Percentiles rank a stretch among this genome's conserved stretches.
phyloP scores from a whole-genome alignment of 768 basidiomycete species.

The Plicaturopsis crispa region DNA sequence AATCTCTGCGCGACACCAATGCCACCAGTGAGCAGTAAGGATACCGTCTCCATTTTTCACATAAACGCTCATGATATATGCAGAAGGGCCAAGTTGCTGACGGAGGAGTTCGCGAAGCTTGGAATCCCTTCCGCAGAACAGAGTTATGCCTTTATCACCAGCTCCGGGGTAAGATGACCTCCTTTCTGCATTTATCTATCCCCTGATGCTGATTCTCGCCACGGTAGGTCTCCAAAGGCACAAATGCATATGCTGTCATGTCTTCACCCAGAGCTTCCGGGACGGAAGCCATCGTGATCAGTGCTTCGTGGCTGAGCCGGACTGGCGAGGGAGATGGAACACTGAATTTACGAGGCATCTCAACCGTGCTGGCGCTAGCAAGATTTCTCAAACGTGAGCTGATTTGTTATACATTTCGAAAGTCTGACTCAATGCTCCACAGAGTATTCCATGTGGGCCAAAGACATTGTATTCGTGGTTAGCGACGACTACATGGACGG shows the following conservation, averaged over 20 bases:
- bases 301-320: conserved; percentile 83
- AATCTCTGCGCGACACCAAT: conserved; percentile 53
- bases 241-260: conserved; percentile 78
- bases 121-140: conserved; percentile 71
- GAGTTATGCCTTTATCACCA: conserved; percentile 49
- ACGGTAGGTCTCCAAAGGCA: conserved; percentile 57
- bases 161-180: conserved; percentile 36
- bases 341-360: conserved; percentile 79
- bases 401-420: conserved; percentile 1
- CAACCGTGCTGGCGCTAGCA: conserved; percentile 82
- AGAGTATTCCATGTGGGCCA: conserved; percentile 92
- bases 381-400: conserved; percentile 70
- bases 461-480: conserved; percentile 86
- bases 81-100: conserved; percentile 62
- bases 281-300: conserved; percentile 85
- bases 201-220: conserved; percentile 2
- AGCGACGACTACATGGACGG: conserved; percentile 88
- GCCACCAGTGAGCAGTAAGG: conserved; percentile 67
- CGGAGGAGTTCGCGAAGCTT: conserved; percentile 59
- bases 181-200: not conserved
- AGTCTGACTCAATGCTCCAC: conserved; percentile 3
- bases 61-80: conserved; percentile 3
- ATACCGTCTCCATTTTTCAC: conserved; percentile 2
- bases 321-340: conserved; percentile 47
- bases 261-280: conserved; percentile 88